phyloP scores from a whole-genome alignment of 352 stramenopile species.

The Globisporangium splendens region DNA sequence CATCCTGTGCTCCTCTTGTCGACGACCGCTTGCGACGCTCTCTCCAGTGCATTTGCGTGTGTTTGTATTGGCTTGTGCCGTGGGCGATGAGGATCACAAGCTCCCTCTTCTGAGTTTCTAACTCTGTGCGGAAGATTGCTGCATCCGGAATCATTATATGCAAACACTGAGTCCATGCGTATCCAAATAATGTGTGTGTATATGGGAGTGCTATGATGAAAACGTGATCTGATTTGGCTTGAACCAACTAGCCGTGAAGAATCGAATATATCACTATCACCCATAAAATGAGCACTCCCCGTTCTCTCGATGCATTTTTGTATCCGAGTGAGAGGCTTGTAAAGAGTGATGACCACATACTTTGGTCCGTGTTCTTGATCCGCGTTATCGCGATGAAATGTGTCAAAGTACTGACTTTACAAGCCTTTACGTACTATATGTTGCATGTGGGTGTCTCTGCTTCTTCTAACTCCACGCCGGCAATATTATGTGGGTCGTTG shows the following conservation, averaged over 20 bases:
- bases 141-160: constrained; percentile 91
- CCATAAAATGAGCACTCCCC: constrained; percentile 88
- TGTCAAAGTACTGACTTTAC: constrained; percentile 79
- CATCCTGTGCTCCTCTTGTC: no score
- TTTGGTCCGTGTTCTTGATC: constrained; percentile 90
- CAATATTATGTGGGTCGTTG: constrained; percentile 66
- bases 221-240: constrained; percentile 80
- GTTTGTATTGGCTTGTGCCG: constrained; percentile 11
- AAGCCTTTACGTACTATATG: constrained; percentile 2
- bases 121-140: constrained; percentile 73
- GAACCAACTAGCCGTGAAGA: constrained; percentile 91
- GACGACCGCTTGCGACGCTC: neutral
- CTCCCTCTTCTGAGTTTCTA: constrained; percentile 84
- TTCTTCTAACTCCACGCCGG: constrained; percentile 88
- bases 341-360: constrained; percentile 78
- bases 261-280: constrained; percentile 91
- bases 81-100: constrained; percentile 79
- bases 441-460: constrained; percentile 27
- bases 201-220: constrained; percentile 81
- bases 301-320: constrained; percentile 3
- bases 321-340: neutral
- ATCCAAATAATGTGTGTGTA: constrained; percentile 16
- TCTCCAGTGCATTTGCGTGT: neutral
- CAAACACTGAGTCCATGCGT: constrained; percentile 72
- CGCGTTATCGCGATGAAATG: constrained; percentile 88